A percentile compares a stretch with the other conserved stretches of the same genome.
Conservation (phyloP, 192 early-diverging fungal genomes). For the Entrophospora sp. region DNA sequence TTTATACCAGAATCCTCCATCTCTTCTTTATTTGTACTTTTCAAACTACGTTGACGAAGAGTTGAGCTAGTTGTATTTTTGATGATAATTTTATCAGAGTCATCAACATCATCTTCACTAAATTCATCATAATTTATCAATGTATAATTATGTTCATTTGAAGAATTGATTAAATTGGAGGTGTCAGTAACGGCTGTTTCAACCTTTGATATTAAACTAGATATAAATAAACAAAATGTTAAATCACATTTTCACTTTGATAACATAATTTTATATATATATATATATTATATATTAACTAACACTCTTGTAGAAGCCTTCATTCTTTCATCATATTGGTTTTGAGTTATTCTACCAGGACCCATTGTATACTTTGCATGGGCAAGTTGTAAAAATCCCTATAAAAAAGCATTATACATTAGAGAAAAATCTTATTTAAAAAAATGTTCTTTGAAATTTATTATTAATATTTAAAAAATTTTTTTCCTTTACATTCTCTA, state of each 20-base stretch:
- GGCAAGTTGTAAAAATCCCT: conserved; percentile 33
- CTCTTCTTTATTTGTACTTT: background rate
- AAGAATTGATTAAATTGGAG: background rate
- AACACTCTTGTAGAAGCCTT: conserved; percentile 30
- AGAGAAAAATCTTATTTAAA: no score
- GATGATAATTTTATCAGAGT: no score
- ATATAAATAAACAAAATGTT: background rate
- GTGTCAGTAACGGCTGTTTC: background rate
- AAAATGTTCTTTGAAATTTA: no score
- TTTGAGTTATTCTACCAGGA: conserved; percentile 21
- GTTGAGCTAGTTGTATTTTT: no score
- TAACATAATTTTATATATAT: background rate
- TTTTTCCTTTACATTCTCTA: conserved; percentile 18
- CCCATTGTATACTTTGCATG: conserved; percentile 44
- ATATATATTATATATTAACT: conserved; percentile 6
- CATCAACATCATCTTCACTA: no score
- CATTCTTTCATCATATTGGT: conserved; percentile 38
- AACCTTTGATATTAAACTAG: background rate
- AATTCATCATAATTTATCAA: background rate
- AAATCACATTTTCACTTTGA: background rate
- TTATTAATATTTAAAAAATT: background rate
- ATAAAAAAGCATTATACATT: no score
- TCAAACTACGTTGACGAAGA: background rate
- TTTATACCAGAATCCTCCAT: background rate
- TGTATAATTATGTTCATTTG: background rate